Conservation (phyloP, 352 stramenopile genomes). For the Phytophthora quininea region DNA sequence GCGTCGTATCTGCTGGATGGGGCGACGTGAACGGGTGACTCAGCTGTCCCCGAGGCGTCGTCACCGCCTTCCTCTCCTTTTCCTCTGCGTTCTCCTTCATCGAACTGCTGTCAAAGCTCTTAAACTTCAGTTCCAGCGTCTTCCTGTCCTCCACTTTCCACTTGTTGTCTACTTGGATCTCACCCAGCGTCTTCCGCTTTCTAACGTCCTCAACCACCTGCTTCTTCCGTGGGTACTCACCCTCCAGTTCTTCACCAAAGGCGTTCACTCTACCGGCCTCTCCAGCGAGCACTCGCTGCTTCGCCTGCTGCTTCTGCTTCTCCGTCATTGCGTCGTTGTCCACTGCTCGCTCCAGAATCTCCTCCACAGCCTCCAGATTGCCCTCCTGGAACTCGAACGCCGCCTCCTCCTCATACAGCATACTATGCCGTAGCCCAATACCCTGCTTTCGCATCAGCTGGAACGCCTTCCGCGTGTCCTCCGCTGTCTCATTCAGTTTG, state of each 20-base stretch:
- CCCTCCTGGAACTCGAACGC: conserved; percentile 59
- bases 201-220: conserved; percentile 14
- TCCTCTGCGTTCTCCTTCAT: conserved; percentile 1
- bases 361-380: conserved; percentile 56
- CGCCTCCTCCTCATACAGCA: conserved; percentile 72
- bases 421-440: conserved; percentile 51
- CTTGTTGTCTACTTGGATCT: background rate
- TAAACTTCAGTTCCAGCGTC: background rate
- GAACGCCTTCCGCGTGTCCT: conserved; percentile 55
- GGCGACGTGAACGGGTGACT: conserved; percentile 3
- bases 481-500: conserved; percentile 54
- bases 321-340: conserved; percentile 44
- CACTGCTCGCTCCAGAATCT: conserved; percentile 61
- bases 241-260: conserved; percentile 31
- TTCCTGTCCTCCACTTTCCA: background rate
- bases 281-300: conserved; percentile 42
- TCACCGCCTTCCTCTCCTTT: conserved; percentile 10
- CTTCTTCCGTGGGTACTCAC: conserved; percentile 12
- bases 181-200: background rate
- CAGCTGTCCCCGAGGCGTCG: conserved; percentile 30
- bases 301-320: conserved; percentile 45
- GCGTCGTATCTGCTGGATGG: conserved; percentile 11
- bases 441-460: conserved; percentile 60
- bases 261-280: conserved; percentile 33
- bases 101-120: background rate